phyloP scores from a whole-genome alignment of 2,329 filamentous ascomycete species.

The Colletotrichum aenigma region DNA sequence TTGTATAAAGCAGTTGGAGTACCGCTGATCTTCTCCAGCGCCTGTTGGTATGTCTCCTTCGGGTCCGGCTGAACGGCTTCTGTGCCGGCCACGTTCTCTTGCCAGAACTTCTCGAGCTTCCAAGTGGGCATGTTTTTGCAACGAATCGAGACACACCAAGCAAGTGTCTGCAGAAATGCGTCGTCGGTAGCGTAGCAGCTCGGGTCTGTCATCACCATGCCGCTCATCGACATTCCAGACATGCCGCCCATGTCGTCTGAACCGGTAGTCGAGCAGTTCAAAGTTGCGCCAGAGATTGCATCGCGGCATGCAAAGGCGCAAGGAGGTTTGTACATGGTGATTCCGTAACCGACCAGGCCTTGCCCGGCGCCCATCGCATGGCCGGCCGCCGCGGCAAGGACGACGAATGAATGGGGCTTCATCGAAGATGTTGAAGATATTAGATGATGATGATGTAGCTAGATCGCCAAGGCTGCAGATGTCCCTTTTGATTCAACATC shows the following conservation, averaged over 20 bases:
- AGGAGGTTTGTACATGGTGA: constrained; percentile 34
- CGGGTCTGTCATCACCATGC: constrained; percentile 18
- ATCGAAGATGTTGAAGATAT: neutral
- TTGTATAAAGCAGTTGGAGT: neutral
- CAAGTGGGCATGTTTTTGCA: constrained; percentile 18
- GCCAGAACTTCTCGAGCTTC: constrained; percentile 25
- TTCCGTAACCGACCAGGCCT: neutral
- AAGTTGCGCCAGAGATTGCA: constrained; percentile 26
- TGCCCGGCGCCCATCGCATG: neutral
- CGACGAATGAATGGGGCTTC: neutral
- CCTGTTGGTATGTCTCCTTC: constrained; percentile 14
- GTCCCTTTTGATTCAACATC: neutral
- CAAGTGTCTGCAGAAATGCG: constrained; percentile 26
- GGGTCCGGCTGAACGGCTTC: constrained; percentile 10
- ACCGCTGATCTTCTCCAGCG: neutral
- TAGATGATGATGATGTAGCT: neutral
- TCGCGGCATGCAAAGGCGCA: constrained; percentile 39
- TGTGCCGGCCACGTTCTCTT: constrained; percentile 16
- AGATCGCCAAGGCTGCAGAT: neutral
- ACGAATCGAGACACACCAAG: constrained; percentile 28
- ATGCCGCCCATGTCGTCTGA: neutral
- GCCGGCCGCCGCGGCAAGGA: neutral
- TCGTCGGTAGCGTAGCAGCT: constrained; percentile 25
- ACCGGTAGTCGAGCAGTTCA: neutral
- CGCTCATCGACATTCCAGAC: neutral